These are phyloP conservation scores for Populus hybrid DNA, from an alignment of 441 rosid genomes.

Conservation along the genomic window DNA sequence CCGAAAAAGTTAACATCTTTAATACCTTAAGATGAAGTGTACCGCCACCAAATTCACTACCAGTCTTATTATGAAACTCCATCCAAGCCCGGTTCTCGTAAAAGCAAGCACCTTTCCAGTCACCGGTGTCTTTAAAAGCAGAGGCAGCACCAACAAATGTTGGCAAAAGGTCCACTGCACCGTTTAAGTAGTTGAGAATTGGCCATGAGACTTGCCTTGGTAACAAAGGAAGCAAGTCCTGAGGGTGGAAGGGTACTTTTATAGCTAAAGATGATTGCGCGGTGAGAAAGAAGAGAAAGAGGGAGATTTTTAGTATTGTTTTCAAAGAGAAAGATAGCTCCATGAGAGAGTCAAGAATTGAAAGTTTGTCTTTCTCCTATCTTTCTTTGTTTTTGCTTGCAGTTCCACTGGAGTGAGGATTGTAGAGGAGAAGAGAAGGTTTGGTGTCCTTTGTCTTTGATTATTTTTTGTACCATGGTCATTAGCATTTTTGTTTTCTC, in stretches of 20 bases:
- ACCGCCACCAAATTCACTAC: constrained; percentile 80
- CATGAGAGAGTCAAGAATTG: constrained; percentile 6
- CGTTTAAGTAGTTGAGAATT: constrained; percentile 56
- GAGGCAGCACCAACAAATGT: constrained; percentile 80
- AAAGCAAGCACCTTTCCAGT: constrained; percentile 95
- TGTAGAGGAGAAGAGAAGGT: too few species aligned
- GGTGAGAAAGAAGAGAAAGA: neutral
- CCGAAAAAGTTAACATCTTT: neutral
- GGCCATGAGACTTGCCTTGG: constrained; percentile 82
- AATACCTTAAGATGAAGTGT: constrained; percentile 87
- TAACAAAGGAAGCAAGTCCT: constrained; percentile 66
- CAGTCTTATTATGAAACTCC: constrained; percentile 80
- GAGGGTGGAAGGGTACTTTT: constrained; percentile 61
- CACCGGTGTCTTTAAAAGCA: constrained; percentile 33
- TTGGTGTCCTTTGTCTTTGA: too few species aligned
- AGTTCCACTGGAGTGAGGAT: too few species aligned
- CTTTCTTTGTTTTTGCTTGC: too few species aligned
- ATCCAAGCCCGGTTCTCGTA: constrained; percentile 77
- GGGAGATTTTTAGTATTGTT: neutral
- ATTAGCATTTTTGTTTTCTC: too few species aligned
- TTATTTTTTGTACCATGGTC: too few species aligned
- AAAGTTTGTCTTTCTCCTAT: neutral
- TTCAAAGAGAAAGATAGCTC: neutral
- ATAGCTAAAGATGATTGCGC: constrained; percentile 4
- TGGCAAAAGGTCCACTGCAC: constrained; percentile 74